Conservation (phyloP, 371 early-diverging fungal genomes). For the Actinomucor elegans region DNA sequence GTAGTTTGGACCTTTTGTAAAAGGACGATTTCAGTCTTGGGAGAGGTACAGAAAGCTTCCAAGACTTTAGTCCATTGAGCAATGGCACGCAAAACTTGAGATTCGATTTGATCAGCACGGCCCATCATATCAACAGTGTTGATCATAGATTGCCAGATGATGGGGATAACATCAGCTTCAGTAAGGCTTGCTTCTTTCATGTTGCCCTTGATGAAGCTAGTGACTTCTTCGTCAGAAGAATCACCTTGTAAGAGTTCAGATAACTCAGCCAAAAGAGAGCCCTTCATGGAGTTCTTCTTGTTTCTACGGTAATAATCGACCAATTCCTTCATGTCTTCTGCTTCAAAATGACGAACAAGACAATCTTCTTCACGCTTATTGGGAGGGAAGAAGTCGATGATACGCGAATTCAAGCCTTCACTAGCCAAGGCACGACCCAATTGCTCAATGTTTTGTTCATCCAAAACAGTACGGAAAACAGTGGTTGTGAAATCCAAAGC, state of each 20-base stretch:
- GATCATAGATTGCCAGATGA: conserved; percentile 84
- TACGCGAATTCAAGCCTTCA: conserved; percentile 70
- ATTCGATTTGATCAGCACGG: conserved; percentile 84
- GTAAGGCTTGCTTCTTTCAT: conserved; percentile 73
- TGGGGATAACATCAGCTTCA: conserved; percentile 73
- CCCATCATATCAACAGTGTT: conserved; percentile 73
- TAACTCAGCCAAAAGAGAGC: conserved; percentile 58
- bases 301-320: conserved; percentile 78
- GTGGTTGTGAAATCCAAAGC: conserved; percentile 80
- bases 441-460: conserved; percentile 76
- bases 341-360: conserved; percentile 89
- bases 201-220: conserved; percentile 62
- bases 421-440: conserved; percentile 68
- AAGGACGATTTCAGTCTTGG: conserved; percentile 84
- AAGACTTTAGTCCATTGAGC: conserved; percentile 70
- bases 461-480: conserved; percentile 79
- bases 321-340: conserved; percentile 84
- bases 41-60: conserved; percentile 70
- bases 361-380: conserved; percentile 88
- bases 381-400: conserved; percentile 90
- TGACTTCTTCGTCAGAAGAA: conserved; percentile 56
- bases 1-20: conserved; percentile 80
- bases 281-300: conserved; percentile 69
- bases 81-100: conserved; percentile 67
- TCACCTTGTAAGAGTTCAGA: conserved; percentile 62